These are phyloP conservation scores for Huiozyma sinensis DNA, from an alignment of 805 yeast species.

Conservation along the genomic window DNA sequence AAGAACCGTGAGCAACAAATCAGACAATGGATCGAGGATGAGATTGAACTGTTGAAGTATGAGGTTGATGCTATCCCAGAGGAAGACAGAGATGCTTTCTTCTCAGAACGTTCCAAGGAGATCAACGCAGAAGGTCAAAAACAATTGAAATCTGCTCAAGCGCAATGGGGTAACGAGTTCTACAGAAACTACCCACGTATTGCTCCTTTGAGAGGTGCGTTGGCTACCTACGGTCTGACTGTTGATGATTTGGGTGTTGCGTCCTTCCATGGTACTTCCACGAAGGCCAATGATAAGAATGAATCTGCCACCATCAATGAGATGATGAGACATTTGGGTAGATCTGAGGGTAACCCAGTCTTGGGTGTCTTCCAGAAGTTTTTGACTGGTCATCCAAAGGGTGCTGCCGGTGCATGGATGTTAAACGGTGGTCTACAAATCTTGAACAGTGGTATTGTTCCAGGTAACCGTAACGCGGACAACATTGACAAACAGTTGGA, in stretches of 20 bases:
- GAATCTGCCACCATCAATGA: conserved; percentile 84
- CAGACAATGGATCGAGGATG: conserved; percentile 75
- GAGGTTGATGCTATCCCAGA: conserved; percentile 49
- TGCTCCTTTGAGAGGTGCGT: conserved; percentile 93
- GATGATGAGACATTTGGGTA: conserved; percentile 92
- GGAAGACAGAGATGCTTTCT: conserved; percentile 47
- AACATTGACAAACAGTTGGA: conserved; percentile 78
- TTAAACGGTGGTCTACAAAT: conserved; percentile 95
- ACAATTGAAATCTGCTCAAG: conserved; percentile 81
- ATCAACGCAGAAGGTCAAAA: conserved; percentile 72
- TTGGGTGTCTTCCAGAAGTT: conserved; percentile 97
- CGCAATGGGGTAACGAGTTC: conserved; percentile 93
- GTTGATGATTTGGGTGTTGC: conserved; percentile 94
- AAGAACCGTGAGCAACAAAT: conserved; percentile 68
- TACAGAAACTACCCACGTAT: conserved; percentile 84
- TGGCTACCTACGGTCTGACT: conserved; percentile 86
- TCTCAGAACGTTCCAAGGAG: conserved; percentile 79
- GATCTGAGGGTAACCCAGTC: conserved; percentile 96
- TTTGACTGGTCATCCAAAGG: conserved; percentile 99
- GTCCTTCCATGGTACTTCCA: conserved; percentile 98
- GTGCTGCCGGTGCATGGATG: conserved; percentile 99
- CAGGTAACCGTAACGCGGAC: conserved; percentile 98
- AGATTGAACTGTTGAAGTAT: conserved; percentile 55
- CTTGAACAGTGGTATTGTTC: conserved; percentile 84
- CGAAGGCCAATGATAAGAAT: conserved; percentile 97